A percentile compares a stretch with the other conserved stretches of the same genome.
These are phyloP conservation scores for Pisolithus microcarpus DNA, from an alignment of 768 basidiomycete species.

Conservation along the genomic window DNA sequence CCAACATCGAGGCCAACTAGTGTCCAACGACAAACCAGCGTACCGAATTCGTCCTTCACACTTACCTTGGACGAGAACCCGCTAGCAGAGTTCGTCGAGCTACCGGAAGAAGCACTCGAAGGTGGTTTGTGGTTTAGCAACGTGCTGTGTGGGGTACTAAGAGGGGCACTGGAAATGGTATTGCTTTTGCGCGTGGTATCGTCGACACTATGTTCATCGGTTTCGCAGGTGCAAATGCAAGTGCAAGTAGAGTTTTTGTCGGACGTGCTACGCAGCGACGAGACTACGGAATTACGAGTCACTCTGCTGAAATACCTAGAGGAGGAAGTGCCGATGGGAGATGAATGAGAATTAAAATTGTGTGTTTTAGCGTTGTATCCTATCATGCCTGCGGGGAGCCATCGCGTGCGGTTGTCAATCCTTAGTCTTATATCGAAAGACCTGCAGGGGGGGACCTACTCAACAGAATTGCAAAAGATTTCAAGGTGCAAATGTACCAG, in stretches of 20 bases:
- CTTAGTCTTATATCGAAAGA: too few species aligned
- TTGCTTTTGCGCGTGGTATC: slow-evolving; percentile 14
- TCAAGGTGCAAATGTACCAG: background rate
- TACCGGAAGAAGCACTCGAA: slow-evolving; percentile 88
- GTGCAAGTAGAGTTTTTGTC: slow-evolving; percentile 85
- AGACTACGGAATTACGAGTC: slow-evolving; percentile 89
- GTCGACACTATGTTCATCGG: slow-evolving; percentile 8
- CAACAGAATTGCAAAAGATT: background rate
- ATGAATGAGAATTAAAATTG: slow-evolving; percentile 52
- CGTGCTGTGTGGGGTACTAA: slow-evolving; percentile 86
- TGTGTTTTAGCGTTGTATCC: slow-evolving; percentile 11
- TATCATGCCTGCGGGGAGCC: background rate
- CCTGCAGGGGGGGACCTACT: background rate
- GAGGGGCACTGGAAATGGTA: slow-evolving; percentile 96
- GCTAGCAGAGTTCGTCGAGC: slow-evolving; percentile 91
- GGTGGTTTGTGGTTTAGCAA: slow-evolving; percentile 97
- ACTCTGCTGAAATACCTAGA: slow-evolving; percentile 87
- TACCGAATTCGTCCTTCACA: slow-evolving; percentile 59
- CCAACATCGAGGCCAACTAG: slow-evolving; percentile 45
- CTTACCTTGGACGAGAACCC: slow-evolving; percentile 95
- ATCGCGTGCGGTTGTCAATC: too few species aligned
- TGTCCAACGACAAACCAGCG: slow-evolving; percentile 33
- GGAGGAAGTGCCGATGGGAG: slow-evolving; percentile 90
- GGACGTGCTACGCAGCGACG: slow-evolving; percentile 88
- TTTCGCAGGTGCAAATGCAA: slow-evolving; percentile 84